Base-by-base conservation (phyloP, 2,329 filamentous ascomycete species). In the Neoarthrinium moseri region DNA sequence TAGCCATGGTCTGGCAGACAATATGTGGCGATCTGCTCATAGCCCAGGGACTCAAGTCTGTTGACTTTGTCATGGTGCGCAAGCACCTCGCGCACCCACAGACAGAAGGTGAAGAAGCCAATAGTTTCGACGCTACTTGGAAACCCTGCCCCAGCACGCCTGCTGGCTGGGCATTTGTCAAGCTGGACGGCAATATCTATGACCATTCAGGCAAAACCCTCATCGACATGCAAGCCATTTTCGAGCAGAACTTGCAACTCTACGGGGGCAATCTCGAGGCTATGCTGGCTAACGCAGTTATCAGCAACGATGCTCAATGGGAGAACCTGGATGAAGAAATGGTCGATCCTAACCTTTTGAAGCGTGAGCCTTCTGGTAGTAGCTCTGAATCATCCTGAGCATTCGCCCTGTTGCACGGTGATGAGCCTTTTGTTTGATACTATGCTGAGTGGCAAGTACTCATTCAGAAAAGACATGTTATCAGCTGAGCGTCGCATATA, bases 211-310 rank as follows among this genome's bases (percentile, higher is more conserved):
- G 12, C 21, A 17, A 11, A 12, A 6, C 12, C 6, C 21, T 40
- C 22, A 27, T 40, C n/a, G 37, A 40, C 18, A 27, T 40, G 37
- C 37, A 40, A 23, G 37, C 37, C 5, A 15, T 40, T 23, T 23
- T 21, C 18, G 21, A 20, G n/a, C 17, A 38, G 7, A 6, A 21
- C 18, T 17, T 34, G 13, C 7, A 17, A 8, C 18, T 17, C 32
- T 34, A 6, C n/a, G 6, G 18, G 10, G 8, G 32, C 7, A 3
- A 34, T 15, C 18, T n/a, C 32, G 32, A 34, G 32, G 18, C 7
- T 6, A 8, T 34, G n/a, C 26, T 15, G 8, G 48, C 2, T 45
- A 23, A 1, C 1, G 32, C 12, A 21, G 29, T 7, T 7, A 20
- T 34, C 17, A n/a, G n/a, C n/a, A n/a, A n/a, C n/a, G n/a, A n/a